phyloP scores from a whole-genome alignment of 1,139 yeast species.

The Debaryomyces nepalensis region DNA sequence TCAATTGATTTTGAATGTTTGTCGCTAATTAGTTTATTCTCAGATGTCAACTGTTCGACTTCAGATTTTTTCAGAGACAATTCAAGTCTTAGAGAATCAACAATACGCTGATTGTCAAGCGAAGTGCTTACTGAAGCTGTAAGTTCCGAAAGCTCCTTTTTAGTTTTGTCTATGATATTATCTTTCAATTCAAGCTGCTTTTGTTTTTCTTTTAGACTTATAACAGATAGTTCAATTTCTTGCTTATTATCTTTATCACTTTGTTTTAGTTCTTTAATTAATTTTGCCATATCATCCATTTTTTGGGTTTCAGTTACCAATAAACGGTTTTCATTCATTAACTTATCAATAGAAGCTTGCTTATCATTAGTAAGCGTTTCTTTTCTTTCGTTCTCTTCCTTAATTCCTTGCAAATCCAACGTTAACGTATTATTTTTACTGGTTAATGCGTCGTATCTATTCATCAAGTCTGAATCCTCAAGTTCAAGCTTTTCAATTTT shows the following conservation, averaged over 20 bases:
- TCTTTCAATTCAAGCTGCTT: constrained; percentile 1
- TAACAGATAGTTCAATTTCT: neutral
- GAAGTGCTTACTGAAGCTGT: neutral
- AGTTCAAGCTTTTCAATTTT: neutral
- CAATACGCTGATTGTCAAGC: constrained; percentile 1
- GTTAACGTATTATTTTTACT: neutral
- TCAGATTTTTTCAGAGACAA: neutral
- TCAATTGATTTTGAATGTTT: constrained; percentile 8
- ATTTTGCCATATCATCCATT: neutral
- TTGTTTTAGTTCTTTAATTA: neutral
- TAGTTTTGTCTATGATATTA: neutral
- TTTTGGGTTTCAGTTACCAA: neutral
- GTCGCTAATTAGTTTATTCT: constrained; percentile 6
- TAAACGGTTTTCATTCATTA: neutral
- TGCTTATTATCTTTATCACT: neutral
- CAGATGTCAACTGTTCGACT: neutral
- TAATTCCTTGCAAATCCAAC: neutral
- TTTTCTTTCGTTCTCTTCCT: neutral
- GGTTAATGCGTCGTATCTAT: neutral
- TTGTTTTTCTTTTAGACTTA: neutral
- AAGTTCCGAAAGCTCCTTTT: neutral
- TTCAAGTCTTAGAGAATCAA: constrained; percentile 1
- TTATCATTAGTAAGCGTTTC: neutral
- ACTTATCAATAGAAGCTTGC: constrained; percentile 1
- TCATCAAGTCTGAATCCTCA: neutral